A percentile compares a stretch with the other conserved stretches of the same genome.
Evolutionary conservation across 129 eudicot genomes (phyloP).

Genomic region (Arctium lappa): DNA sequence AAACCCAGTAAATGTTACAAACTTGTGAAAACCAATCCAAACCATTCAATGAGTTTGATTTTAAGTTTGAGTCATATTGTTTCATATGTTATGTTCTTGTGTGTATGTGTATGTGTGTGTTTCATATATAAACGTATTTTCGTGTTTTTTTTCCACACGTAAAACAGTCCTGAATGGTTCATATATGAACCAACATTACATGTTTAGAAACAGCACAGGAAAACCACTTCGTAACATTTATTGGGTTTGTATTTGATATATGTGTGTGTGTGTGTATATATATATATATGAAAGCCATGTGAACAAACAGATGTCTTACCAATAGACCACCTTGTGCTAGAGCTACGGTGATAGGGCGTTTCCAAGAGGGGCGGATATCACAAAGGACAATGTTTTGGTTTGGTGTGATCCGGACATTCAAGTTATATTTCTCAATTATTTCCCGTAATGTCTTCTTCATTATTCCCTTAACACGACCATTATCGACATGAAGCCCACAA

Average conservation of each 20-base stretch:
- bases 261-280: neutral
- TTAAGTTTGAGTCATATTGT: too few species aligned
- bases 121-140: too few species aligned
- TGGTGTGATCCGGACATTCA: constrained; percentile 87
- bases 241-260: neutral
- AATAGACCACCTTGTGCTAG: constrained; percentile 91
- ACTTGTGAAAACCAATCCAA: too few species aligned
- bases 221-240: too few species aligned
- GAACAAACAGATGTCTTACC: constrained; percentile 46
- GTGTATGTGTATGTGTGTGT: too few species aligned
- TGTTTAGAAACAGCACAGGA: too few species aligned
- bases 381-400: constrained; percentile 90
- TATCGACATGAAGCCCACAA: constrained; percentile 98
- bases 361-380: constrained; percentile 82
- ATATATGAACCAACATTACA: too few species aligned
- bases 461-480: constrained; percentile 79
- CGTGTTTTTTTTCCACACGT: too few species aligned
- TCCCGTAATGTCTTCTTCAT: constrained; percentile 82
- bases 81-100: too few species aligned
- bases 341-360: constrained; percentile 73
- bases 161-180: too few species aligned
- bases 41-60: too few species aligned
- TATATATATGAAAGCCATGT: neutral
- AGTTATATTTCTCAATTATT: constrained; percentile 82
- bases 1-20: too few species aligned